Evolutionary conservation across 2,329 filamentous ascomycete species (phyloP).

Genomic region (Proliferodiscus dingleyae): DNA sequence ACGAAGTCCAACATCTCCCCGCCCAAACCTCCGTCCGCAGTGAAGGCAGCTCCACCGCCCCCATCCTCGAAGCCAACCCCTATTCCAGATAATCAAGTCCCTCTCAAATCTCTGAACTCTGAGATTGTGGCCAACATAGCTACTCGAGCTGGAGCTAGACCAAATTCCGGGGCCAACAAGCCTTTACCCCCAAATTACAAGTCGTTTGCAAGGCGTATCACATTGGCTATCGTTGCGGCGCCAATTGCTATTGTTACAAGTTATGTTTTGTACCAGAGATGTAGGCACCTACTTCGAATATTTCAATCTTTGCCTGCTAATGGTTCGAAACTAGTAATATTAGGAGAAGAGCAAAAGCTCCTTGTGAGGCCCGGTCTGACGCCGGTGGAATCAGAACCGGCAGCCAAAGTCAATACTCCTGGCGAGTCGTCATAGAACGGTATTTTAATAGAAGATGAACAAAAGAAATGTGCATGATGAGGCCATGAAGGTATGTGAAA

Average conservation of each 20-base stretch:
- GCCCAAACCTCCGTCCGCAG: not conserved
- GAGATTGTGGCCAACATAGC: conserved; percentile 27
- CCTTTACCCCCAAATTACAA: conserved; percentile 28
- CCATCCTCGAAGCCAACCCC: conserved; percentile 1
- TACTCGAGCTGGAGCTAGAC: conserved; percentile 24
- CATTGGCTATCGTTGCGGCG: conserved; percentile 29
- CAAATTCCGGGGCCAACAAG: conserved; percentile 11
- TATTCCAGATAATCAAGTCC: conserved; percentile 13
- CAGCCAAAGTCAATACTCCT: not conserved
- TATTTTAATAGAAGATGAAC: not conserved
- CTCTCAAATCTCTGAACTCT: conserved; percentile 26
- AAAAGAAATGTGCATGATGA: not conserved
- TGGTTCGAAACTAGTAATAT: conserved; percentile 11
- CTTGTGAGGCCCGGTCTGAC: conserved; percentile 9
- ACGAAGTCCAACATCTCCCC: not conserved
- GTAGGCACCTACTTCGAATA: conserved; percentile 22
- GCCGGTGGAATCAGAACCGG: not conserved
- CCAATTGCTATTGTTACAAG: conserved; percentile 31
- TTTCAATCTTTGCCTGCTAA: not conserved
- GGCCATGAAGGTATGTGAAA: not conserved
- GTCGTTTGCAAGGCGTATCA: conserved; percentile 26
- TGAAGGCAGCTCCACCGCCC: not conserved
- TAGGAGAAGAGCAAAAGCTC: conserved; percentile 20
- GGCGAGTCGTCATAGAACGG: not conserved
- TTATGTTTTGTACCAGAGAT: conserved; percentile 30